Base-by-base conservation (phyloP, 805 yeast species). In the Candida vaughaniae region DNA sequence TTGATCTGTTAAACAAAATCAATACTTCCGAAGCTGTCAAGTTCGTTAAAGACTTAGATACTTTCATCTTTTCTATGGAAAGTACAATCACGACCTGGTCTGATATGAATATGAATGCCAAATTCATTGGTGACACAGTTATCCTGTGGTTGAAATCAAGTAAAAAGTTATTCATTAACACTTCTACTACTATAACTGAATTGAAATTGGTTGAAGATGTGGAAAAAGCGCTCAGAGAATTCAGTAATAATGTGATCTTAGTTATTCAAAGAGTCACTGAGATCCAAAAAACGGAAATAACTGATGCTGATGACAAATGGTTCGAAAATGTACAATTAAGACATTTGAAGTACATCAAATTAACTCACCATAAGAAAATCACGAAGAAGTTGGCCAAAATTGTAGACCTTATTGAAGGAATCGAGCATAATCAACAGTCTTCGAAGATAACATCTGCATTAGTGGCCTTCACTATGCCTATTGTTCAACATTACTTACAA, bases 221-320 rank as follows among this genome's bases (percentile, higher is more conserved):
- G 29, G 88, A 84, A 45, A 32, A 38, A 2, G 48, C 62, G 2
- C 66, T 82, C 41, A 66, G 82, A 37, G 64, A 71, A 15, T 50
- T 85, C 3, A 68, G 80, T 3, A 75, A 75, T 12, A 71, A 82
- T 3, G 71, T 87, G 14, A 60, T 89, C 36, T 66, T 90, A 20
- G 72, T 82, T 0, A 73, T 85, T 47, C 97, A 90, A 58, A 75
- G 76, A 42, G 58, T 74, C 6, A 62, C 64, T 32, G 76, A 65
- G 22, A 45, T 52, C 8, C 68, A 68, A 33, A 46, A 49, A 18
- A 58, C 50, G 3, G 56, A 45, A 2, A 48, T 77, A 2, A 45
- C 58, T 1, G 75, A 64, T 15, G 79, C 73, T 14, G 58, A 56
- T 17, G 90, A 85, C 41, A 66, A 69, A n/a, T 90, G 96, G 95